Conservation (phyloP, 108 stramenopile genomes). For the Nitzschia sp. region DNA sequence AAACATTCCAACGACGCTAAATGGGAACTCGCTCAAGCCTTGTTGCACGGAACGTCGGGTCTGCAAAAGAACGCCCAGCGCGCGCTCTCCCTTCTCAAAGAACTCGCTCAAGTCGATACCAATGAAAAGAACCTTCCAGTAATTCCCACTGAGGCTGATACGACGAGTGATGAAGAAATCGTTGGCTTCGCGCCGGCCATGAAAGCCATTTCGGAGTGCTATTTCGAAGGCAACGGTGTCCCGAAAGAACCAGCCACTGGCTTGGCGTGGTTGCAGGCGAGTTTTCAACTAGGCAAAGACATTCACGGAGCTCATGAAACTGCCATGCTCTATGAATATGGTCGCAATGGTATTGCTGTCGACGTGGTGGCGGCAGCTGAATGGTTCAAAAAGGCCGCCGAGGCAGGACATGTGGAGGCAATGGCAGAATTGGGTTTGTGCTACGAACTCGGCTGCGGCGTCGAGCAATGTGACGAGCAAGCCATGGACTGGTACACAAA, state of each 20-base stretch:
- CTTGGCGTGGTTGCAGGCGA: constrained; percentile 71
- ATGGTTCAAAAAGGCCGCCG: constrained; percentile 80
- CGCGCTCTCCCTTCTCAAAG: constrained; percentile 54
- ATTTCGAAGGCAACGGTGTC: constrained; percentile 64
- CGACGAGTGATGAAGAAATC: not conserved
- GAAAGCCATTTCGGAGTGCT: constrained; percentile 56
- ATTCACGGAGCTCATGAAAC: constrained; percentile 70
- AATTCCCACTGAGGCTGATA: not conserved
- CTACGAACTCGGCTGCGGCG: constrained; percentile 83
- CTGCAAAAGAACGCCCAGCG: constrained; percentile 53
- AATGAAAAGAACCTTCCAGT: constrained; percentile 31
- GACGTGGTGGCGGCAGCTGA: constrained; percentile 82
- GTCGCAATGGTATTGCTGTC: constrained; percentile 52
- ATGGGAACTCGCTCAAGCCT: constrained; percentile 69
- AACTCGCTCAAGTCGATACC: constrained; percentile 45
- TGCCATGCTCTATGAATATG: constrained; percentile 82
- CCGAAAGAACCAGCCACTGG: constrained; percentile 35
- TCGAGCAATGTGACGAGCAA: constrained; percentile 69
- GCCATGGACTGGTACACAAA: constrained; percentile 88
- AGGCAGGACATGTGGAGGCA: constrained; percentile 69
- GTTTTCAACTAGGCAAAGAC: constrained; percentile 61
- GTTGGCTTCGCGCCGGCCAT: constrained; percentile 56
- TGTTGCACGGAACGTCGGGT: constrained; percentile 53
- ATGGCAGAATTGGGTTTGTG: constrained; percentile 88
- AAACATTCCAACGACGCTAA: constrained; percentile 48